Percentiles rank a stretch among this genome's conserved stretches.
These are phyloP conservation scores for Paecilomyces sp. DNA, from an alignment of 2,329 filamentous ascomycete genomes.

Conservation along the genomic window DNA sequence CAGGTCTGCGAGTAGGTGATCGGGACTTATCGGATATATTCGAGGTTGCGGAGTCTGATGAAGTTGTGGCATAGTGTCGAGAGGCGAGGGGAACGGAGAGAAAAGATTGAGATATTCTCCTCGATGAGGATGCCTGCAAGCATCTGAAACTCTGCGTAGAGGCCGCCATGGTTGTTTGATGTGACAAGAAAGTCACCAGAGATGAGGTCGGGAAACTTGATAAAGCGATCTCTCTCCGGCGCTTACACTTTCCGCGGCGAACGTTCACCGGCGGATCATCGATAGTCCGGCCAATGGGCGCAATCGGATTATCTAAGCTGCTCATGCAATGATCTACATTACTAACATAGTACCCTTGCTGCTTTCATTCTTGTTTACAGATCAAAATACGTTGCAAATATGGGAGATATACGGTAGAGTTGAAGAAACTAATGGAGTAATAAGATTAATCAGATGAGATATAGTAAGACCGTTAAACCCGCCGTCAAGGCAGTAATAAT, in stretches of 20 bases:
- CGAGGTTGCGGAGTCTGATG: slow-evolving; percentile 23
- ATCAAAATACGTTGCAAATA: no score
- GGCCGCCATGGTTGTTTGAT: slow-evolving; percentile 22
- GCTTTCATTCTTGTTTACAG: no score
- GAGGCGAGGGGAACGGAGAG: slow-evolving; percentile 12
- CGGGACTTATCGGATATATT: slow-evolving; percentile 18
- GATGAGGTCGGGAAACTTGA: background rate
- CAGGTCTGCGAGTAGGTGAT: slow-evolving; percentile 47
- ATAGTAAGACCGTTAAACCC: background rate
- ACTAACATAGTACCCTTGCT: no score
- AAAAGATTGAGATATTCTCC: slow-evolving; percentile 9
- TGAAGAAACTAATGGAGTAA: background rate
- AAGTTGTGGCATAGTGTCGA: slow-evolving; percentile 34
- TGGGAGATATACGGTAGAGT: no score
- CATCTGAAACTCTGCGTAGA: slow-evolving; percentile 24
- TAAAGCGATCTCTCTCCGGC: background rate
- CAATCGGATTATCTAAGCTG: background rate
- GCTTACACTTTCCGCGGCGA: background rate
- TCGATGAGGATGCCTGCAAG: slow-evolving; percentile 19
- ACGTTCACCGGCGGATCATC: background rate
- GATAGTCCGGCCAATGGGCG: background rate
- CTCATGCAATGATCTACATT: no score
- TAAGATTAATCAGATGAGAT: background rate
- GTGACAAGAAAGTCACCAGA: background rate
- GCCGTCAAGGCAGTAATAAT: background rate